Conservation (phyloP, 2,329 filamentous ascomycete genomes). For the Lachnellula suecica region DNA sequence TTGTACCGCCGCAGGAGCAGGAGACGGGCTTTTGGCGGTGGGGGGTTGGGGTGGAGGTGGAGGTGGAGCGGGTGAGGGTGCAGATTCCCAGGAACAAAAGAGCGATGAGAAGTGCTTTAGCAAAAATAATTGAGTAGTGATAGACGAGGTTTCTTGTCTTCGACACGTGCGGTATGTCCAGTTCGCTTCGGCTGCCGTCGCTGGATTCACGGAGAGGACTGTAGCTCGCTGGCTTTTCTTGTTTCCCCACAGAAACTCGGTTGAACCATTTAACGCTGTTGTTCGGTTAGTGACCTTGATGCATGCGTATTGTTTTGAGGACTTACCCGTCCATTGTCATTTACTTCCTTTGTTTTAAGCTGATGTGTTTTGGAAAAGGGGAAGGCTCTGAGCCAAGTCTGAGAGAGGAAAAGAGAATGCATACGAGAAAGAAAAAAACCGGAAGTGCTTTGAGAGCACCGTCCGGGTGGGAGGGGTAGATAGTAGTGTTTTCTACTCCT, state of each 20-base stretch:
- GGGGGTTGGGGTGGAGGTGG: not conserved
- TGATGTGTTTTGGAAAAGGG: not conserved
- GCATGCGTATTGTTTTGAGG: not conserved
- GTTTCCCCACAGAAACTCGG: not conserved
- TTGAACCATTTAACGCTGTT: conserved; percentile 6
- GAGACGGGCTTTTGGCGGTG: not conserved
- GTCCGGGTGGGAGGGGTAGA: too few relatives aligned
- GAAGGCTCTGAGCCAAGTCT: not conserved
- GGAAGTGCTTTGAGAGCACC: too few relatives aligned
- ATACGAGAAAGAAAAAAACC: too few relatives aligned
- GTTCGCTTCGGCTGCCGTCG: not conserved
- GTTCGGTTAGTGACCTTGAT: not conserved
- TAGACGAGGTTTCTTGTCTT: not conserved
- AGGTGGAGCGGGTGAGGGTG: not conserved
- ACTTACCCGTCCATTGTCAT: conserved; percentile 1
- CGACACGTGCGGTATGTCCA: not conserved
- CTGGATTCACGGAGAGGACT: conserved; percentile 6
- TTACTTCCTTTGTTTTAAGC: not conserved
- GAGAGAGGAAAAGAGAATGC: not conserved
- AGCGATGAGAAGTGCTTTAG: not conserved
- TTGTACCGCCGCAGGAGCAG: conserved; percentile 26
- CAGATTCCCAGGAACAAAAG: conserved; percentile 3
- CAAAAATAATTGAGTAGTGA: not conserved
- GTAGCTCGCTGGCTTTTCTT: not conserved
- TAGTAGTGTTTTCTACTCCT: too few relatives aligned